phyloP scores from a whole-genome alignment of 148 eudicot species.

The Diospyros lotus region DNA sequence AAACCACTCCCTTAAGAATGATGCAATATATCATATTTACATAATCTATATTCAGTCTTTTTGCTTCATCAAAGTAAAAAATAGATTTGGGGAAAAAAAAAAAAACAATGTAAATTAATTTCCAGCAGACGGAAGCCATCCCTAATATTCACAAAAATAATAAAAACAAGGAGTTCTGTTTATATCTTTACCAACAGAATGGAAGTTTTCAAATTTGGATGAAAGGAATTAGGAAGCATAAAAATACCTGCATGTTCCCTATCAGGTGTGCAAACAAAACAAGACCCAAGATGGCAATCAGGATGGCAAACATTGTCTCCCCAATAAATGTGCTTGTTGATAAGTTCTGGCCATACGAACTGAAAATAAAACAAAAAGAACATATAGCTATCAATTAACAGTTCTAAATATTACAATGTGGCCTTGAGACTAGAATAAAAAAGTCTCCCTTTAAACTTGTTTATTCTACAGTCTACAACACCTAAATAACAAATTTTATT shows the following conservation, averaged over 20 bases:
- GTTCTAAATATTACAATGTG: neutral
- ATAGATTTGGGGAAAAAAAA: neutral
- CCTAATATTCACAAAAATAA: neutral
- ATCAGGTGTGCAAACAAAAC: constrained; percentile 93
- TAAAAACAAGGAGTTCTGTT: neutral
- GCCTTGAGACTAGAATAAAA: neutral
- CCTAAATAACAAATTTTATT: too few species aligned
- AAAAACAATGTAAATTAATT: neutral
- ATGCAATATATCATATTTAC: too few species aligned
- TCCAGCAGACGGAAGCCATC: neutral
- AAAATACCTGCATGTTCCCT: constrained; percentile 95
- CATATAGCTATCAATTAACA: neutral
- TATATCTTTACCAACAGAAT: neutral
- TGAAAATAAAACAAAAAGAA: constrained; percentile 20
- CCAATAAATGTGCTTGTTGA: constrained; percentile 82
- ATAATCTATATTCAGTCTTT: too few species aligned
- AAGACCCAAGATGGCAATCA: constrained; percentile 90
- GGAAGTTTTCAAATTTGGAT: neutral
- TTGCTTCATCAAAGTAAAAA: too few species aligned
- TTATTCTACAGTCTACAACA: neutral
- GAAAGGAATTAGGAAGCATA: neutral
- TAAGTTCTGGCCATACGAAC: constrained; percentile 93
- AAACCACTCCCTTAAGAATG: too few species aligned
- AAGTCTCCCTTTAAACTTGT: neutral
- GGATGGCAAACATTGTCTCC: constrained; percentile 90